phyloP scores from a whole-genome alignment of 345 rosid species.

The Syzygium aromaticum region DNA sequence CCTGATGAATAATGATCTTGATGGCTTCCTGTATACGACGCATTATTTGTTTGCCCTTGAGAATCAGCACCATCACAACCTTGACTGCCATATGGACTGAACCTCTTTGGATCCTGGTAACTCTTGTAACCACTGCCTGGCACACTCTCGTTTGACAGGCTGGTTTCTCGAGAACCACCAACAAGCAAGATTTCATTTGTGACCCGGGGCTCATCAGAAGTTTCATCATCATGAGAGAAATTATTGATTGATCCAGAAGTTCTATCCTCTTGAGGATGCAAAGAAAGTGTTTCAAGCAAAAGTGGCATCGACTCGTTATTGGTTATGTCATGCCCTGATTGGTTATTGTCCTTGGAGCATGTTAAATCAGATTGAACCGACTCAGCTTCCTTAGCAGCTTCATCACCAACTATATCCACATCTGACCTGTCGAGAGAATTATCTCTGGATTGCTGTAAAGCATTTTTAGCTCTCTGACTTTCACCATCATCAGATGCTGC shows the following conservation, averaged over 20 bases:
- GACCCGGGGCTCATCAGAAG: slow-evolving; percentile 11
- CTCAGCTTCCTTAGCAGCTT: slow-evolving; percentile 16
- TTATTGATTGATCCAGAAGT: slow-evolving; percentile 6
- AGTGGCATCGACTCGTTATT: slow-evolving; percentile 22
- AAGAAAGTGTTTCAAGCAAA: slow-evolving; percentile 37
- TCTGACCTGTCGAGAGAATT: slow-evolving; percentile 5
- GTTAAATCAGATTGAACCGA: slow-evolving; percentile 13
- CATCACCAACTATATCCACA: slow-evolving; percentile 5
- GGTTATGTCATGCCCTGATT: slow-evolving; percentile 7
- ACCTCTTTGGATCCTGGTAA: slow-evolving; percentile 14
- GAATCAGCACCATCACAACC: slow-evolving; percentile 32
- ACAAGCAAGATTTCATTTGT: slow-evolving; percentile 15
- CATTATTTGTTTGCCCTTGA: slow-evolving; percentile 18
- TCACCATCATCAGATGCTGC: slow-evolving; percentile 11
- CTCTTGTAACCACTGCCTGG: slow-evolving; percentile 12
- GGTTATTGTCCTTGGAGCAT: slow-evolving; percentile 11
- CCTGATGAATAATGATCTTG: slow-evolving; percentile 10
- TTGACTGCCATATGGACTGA: slow-evolving; percentile 19
- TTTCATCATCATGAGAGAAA: slow-evolving; percentile 17
- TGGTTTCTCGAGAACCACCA: slow-evolving; percentile 20
- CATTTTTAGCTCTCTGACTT: slow-evolving; percentile 7
- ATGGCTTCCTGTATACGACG: slow-evolving; percentile 17
- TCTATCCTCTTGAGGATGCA: slow-evolving; percentile 14
- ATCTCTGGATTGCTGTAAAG: slow-evolving; percentile 10
- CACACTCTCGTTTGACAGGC: slow-evolving; percentile 19